These are phyloP conservation scores for Daedalea quercina DNA, from an alignment of 768 basidiomycete species.

Conservation along the genomic window DNA sequence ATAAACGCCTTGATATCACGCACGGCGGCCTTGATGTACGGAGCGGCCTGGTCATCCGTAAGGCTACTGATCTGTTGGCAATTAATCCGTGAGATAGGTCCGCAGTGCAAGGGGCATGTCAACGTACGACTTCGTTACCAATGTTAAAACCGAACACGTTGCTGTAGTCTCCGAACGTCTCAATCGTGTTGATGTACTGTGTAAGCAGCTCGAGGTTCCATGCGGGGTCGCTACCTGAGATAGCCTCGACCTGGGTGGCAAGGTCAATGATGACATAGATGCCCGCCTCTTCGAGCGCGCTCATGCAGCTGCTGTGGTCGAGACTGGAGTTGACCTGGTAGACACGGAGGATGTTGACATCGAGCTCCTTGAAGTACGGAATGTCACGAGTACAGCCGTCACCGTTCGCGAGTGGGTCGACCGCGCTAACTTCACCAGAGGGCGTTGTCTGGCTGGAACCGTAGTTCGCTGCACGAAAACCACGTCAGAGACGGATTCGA, in stretches of 20 bases:
- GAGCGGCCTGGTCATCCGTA: not conserved
- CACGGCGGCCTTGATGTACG: constrained; percentile 2
- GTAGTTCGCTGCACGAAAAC: not conserved
- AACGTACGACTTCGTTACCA: constrained; percentile 2
- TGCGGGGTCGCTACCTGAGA: not conserved
- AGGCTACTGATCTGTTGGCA: not conserved
- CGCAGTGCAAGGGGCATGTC: not conserved
- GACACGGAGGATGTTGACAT: constrained; percentile 2
- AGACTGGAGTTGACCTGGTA: constrained; percentile 2
- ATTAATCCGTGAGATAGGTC: not conserved
- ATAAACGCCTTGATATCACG: constrained; percentile 1
- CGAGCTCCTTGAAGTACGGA: constrained; percentile 2
- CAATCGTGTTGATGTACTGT: not conserved
- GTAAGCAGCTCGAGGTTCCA: constrained; percentile 2
- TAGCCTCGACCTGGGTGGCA: not conserved
- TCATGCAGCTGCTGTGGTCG: constrained; percentile 1
- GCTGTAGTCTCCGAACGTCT: not conserved
- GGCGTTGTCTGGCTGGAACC: constrained; percentile 1
- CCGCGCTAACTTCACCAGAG: not conserved
- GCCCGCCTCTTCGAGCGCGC: not conserved
- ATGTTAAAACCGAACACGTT: constrained; percentile 3
- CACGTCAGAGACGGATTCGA: not conserved
- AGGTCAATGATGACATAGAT: constrained; percentile 2
- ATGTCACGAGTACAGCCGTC: not conserved
- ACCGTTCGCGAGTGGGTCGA: constrained; percentile 1